Evolutionary conservation across 1,284 basidiomycete genomes (phyloP).

Genomic region (Heterobasidion occidentale): DNA sequence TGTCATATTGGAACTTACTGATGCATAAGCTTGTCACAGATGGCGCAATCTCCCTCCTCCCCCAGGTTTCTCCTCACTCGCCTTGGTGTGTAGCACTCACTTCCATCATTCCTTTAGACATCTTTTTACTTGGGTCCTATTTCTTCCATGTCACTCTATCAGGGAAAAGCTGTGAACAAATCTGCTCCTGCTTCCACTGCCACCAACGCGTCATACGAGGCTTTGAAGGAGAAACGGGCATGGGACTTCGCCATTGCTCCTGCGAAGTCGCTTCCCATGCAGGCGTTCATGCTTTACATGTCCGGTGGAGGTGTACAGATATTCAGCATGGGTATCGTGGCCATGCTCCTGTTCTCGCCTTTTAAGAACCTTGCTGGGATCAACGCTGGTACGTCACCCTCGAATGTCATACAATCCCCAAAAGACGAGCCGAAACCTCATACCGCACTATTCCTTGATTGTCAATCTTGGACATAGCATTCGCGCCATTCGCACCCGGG

Average conservation of each 20-base stretch:
- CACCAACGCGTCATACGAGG: constrained; percentile 39
- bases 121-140: constrained; percentile 6
- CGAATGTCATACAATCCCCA: not conserved
- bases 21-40: not conserved
- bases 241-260: constrained; percentile 84
- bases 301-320: constrained; percentile 89
- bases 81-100: constrained; percentile 7
- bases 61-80: constrained; percentile 42
- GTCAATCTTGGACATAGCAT: constrained; percentile 33
- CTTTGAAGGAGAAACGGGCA: constrained; percentile 73
- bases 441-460: constrained; percentile 2
- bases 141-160: constrained; percentile 13
- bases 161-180: constrained; percentile 37
- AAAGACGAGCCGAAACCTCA: not conserved
- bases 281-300: constrained; percentile 95
- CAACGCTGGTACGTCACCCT: constrained; percentile 51
- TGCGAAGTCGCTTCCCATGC: constrained; percentile 87
- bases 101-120: not conserved
- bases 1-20: not conserved
- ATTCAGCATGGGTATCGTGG: constrained; percentile 89
- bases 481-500: constrained; percentile 57
- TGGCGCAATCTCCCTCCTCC: constrained; percentile 30
- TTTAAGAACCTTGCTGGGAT: constrained; percentile 74
- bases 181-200: constrained; percentile 20
- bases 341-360: constrained; percentile 80